Evolutionary conservation across 2,329 filamentous ascomycete species (phyloP), one percentile per base, ranked within the genome.

Genomic region (Colletotrichum incanum): DNA sequence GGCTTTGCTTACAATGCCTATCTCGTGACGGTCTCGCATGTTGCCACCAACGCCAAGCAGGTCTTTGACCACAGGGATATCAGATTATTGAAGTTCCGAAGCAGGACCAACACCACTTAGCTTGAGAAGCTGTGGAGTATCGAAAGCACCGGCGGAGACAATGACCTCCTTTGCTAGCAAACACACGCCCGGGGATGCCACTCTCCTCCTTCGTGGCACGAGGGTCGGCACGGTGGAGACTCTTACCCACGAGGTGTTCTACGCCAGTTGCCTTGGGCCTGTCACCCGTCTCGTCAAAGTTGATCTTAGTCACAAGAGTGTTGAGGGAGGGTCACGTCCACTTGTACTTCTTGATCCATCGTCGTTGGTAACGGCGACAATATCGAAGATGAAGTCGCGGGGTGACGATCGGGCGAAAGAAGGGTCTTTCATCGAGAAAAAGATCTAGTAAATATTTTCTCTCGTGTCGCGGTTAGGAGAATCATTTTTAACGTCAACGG

Each of bases 111-210:
- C 81, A 18, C 87, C 87, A 60, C 85, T 87, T 0, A 50, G 23
- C 47, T 28, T 50, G 47, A 28, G 23, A 50, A 50, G 2, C 23
- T 2, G 47, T 8, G 47, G 87, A 6, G 84, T 84, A 76, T 87
- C 86, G 76, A 87, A 86, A 2, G 83, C 79, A 23, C 87, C 87
- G 0, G 84, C 86, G 0, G 84, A 82, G 6, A 88, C 70, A 43
- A 89, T 87, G 20, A 89, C 83, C 72, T 88, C 87, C 87, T 37
- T 80, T 80, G 47, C 76, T 77, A 11, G 79, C 79, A 11, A 76
- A 75, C 45, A 81, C 77, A 74, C 34, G 1, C 5, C 65, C 65
- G 5, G 43, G 52, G 16, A 63, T 9, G 28, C 65, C 63, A 11
- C 55, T 39, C 1, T 68, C 58, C n/a, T 67, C 73, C 7, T 76